Evolutionary conservation across 352 stramenopile genomes (phyloP).

Genomic region (Hyaloperonospora brassicae): DNA sequence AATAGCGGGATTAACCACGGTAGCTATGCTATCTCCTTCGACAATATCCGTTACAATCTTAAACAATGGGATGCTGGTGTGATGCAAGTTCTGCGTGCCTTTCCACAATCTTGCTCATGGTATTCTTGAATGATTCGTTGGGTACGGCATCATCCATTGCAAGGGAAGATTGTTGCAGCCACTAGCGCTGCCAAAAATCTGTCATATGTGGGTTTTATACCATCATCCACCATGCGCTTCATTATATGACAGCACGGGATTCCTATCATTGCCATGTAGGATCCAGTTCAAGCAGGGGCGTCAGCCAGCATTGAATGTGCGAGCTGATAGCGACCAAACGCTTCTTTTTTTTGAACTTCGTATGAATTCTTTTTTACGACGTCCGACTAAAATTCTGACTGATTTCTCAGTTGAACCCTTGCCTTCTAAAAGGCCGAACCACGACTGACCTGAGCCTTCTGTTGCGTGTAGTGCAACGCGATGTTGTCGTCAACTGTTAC

Average conservation of each 20-base stretch:
- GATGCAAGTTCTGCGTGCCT: not conserved
- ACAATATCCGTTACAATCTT: not conserved
- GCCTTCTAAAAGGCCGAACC: too few species aligned
- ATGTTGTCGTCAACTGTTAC: too few species aligned
- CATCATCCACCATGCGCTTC: not conserved
- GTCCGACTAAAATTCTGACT: too few species aligned
- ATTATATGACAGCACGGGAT: not conserved
- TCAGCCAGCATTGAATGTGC: not conserved
- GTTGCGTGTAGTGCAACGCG: too few species aligned
- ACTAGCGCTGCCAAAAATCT: not conserved
- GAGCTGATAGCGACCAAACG: too few species aligned
- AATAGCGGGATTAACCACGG: not conserved
- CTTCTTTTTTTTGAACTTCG: too few species aligned
- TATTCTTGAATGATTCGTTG: not conserved
- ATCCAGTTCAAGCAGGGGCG: not conserved
- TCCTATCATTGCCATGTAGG: not conserved
- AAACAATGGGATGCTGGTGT: not conserved
- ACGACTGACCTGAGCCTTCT: too few species aligned
- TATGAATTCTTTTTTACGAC: too few species aligned
- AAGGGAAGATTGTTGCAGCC: not conserved
- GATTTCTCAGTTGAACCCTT: too few species aligned
- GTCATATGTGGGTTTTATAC: not conserved
- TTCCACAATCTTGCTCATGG: not conserved
- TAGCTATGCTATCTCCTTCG: not conserved
- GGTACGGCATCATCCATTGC: not conserved